phyloP scores from a whole-genome alignment of 1,284 basidiomycete species.

The Trichosporon inkin region DNA sequence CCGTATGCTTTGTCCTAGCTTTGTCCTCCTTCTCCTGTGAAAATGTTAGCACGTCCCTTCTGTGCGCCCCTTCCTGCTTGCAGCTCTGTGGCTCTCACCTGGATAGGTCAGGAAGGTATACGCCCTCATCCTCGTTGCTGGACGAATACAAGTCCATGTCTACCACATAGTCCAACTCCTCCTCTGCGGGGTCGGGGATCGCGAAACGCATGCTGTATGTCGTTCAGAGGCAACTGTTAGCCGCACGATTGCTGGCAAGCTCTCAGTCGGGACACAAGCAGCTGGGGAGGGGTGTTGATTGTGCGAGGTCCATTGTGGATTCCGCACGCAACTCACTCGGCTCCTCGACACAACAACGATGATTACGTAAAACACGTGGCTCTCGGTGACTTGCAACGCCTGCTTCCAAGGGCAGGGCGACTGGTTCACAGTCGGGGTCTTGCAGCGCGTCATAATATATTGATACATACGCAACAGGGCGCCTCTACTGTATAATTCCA shows the following conservation, averaged over 20 bases:
- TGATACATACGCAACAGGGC: constrained; percentile 5
- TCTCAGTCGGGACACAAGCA: not conserved
- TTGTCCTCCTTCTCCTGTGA: constrained; percentile 7
- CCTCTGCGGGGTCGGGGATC: constrained; percentile 27
- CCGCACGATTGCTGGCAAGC: not conserved
- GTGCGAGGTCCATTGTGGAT: not conserved
- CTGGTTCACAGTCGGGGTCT: not conserved
- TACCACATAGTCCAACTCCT: constrained; percentile 20
- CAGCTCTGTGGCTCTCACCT: constrained; percentile 5
- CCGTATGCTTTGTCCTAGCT: constrained; percentile 27
- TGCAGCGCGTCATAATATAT: not conserved
- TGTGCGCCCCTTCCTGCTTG: not conserved
- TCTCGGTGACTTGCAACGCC: not conserved
- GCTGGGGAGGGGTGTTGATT: not conserved
- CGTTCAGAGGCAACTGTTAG: not conserved
- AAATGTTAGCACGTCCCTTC: not conserved
- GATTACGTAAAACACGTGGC: constrained; percentile 3
- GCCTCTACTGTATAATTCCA: constrained; percentile 6
- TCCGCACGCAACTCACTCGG: not conserved
- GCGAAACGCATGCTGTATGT: constrained; percentile 31
- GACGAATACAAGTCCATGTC: constrained; percentile 20
- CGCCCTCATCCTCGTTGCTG: constrained; percentile 13
- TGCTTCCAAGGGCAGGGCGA: not conserved
- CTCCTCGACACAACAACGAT: constrained; percentile 1
- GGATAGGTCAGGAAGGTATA: constrained; percentile 13